phyloP scores from a whole-genome alignment of 805 yeast genomes.

The Naumovozyma baii region DNA sequence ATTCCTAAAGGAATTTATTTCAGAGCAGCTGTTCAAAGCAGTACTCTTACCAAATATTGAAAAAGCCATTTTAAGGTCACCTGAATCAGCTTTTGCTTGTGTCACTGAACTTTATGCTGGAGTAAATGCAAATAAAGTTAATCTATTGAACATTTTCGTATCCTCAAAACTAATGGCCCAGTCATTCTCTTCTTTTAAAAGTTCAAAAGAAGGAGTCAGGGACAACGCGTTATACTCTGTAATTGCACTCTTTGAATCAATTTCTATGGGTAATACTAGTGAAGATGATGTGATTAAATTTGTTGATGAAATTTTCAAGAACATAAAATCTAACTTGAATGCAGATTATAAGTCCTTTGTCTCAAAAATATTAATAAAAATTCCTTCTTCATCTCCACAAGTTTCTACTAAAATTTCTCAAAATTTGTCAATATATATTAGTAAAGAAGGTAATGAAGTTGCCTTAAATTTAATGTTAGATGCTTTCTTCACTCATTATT shows the following conservation, averaged over 20 bases:
- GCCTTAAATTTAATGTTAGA: constrained; percentile 43
- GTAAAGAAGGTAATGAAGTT: constrained; percentile 69
- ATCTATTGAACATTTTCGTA: constrained; percentile 34
- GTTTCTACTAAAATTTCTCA: constrained; percentile 34
- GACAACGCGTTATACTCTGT: constrained; percentile 35
- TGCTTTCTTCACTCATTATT: constrained; percentile 40
- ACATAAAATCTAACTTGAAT: constrained; percentile 48
- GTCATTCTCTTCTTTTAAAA: constrained; percentile 48
- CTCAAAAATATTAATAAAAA: constrained; percentile 35
- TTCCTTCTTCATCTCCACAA: constrained; percentile 21
- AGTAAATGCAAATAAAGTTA: constrained; percentile 28
- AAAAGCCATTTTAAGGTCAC: constrained; percentile 66
- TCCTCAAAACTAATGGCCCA: constrained; percentile 43
- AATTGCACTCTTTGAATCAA: constrained; percentile 19
- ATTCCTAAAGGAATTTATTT: constrained; percentile 37
- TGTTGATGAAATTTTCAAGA: constrained; percentile 45
- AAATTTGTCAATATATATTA: constrained; percentile 41
- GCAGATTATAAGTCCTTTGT: constrained; percentile 56
- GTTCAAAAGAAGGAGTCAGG: constrained; percentile 62
- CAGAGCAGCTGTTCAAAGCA: constrained; percentile 31
- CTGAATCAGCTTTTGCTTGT: constrained; percentile 59
- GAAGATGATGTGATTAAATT: constrained; percentile 28
- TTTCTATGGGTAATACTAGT: constrained; percentile 16
- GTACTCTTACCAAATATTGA: constrained; percentile 53
- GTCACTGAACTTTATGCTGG: constrained; percentile 38